These are phyloP conservation scores for Blastobotrys terrestris DNA, from an alignment of 805 yeast genomes.

Conservation along the genomic window DNA sequence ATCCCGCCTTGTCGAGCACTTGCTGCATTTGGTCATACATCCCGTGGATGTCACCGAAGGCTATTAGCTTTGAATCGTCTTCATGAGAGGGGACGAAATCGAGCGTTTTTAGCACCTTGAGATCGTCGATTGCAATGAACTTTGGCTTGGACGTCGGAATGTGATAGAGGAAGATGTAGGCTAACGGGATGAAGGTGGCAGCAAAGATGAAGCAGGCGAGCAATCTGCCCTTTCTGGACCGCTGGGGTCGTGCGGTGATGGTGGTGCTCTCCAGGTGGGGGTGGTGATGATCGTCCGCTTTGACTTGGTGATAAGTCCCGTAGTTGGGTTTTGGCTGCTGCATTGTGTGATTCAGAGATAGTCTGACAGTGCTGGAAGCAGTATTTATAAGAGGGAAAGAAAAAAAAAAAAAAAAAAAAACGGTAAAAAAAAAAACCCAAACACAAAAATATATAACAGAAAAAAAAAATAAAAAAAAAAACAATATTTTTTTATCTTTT, in stretches of 20 bases:
- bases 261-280: not conserved
- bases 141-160: conserved; percentile 13
- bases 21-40: conserved; percentile 48
- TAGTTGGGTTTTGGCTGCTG: not conserved
- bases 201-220: not conserved
- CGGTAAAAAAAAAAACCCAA: not conserved
- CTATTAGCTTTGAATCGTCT: conserved; percentile 42
- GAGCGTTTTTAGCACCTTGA: conserved; percentile 14
- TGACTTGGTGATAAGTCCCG: conserved; percentile 1
- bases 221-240: not conserved
- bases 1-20: conserved; percentile 46
- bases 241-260: too few species aligned
- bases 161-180: conserved; percentile 13
- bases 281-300: too few species aligned
- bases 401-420: not conserved
- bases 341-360: not conserved
- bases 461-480: too few species aligned
- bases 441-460: not conserved
- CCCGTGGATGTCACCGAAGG: conserved; percentile 90
- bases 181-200: conserved; percentile 5
- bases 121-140: conserved; percentile 18
- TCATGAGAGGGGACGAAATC: conserved; percentile 5
- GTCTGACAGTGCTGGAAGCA: too few species aligned
- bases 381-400: not conserved
- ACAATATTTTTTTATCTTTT: not conserved